phyloP scores from a whole-genome alignment of 805 yeast genomes.

The Lachancea kluyveri region DNA sequence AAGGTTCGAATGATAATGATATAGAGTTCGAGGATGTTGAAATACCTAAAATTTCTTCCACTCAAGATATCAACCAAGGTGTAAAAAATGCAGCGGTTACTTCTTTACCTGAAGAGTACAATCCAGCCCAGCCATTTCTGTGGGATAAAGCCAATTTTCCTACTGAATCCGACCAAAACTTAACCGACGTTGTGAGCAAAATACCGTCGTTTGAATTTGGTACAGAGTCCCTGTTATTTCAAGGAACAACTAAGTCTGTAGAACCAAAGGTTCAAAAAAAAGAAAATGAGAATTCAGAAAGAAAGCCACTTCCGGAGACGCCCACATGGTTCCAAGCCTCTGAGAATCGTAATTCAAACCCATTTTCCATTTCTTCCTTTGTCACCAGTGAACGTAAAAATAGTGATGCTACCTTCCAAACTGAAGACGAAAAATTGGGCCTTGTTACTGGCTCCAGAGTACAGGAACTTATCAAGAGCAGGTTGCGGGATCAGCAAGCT shows the following conservation, averaged over 20 bases:
- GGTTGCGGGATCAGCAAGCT: slow-evolving; percentile 5
- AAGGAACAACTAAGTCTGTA: no score
- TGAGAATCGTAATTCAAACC: slow-evolving; percentile 11
- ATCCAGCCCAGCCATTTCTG: no score
- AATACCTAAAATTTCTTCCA: no score
- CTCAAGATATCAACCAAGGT: no score
- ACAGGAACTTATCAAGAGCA: slow-evolving; percentile 9
- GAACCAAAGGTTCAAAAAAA: no score
- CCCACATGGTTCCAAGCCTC: slow-evolving; percentile 29
- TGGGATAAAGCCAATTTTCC: no score
- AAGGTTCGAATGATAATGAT: not conserved
- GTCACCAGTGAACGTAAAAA: slow-evolving; percentile 10
- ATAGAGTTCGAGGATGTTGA: not conserved
- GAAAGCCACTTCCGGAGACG: slow-evolving; percentile 17
- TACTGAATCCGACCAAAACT: slow-evolving; percentile 19
- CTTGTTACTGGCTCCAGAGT: slow-evolving; percentile 19
- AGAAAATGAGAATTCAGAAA: no score
- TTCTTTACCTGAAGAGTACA: no score
- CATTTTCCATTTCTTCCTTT: slow-evolving; percentile 15
- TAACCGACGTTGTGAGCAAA: slow-evolving; percentile 17
- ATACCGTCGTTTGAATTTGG: no score
- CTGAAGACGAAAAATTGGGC: slow-evolving; percentile 15
- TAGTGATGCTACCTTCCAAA: slow-evolving; percentile 17
- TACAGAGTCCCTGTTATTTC: no score
- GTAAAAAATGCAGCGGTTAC: no score